phyloP scores from a whole-genome alignment of 148 eudicot genomes.

The Rhododendron kiyosumense region DNA sequence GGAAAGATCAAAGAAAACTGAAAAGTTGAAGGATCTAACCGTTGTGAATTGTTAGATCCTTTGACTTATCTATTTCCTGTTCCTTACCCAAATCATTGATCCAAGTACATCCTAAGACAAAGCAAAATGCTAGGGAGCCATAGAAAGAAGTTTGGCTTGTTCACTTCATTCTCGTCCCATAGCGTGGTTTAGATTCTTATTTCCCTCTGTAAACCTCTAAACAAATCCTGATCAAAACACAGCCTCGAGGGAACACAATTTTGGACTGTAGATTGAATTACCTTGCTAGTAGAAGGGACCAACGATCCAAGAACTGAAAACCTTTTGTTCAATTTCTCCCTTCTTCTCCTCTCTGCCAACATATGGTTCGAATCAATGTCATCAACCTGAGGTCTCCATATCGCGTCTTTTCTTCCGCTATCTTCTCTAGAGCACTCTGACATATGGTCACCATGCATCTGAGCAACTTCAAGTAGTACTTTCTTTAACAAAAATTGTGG shows the following conservation, averaged over 20 bases:
- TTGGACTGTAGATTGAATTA: conserved; percentile 11
- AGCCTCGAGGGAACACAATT: neutral
- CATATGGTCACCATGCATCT: conserved; percentile 30
- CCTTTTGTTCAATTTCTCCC: conserved; percentile 50
- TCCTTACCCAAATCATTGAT: neutral
- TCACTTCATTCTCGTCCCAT: neutral
- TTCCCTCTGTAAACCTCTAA: neutral
- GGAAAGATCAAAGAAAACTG: neutral
- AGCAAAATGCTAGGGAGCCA: neutral
- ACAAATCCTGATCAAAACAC: neutral
- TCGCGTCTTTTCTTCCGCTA: conserved; percentile 8
- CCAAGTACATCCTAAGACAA: neutral
- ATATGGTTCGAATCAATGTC: conserved; percentile 36
- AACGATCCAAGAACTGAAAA: conserved; percentile 53
- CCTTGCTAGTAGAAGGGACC: conserved; percentile 66
- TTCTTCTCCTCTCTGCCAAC: conserved; percentile 51
- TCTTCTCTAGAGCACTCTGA: conserved; percentile 24
- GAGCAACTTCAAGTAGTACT: conserved; percentile 55
- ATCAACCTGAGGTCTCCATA: conserved; percentile 24
- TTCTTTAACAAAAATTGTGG: conserved; percentile 62
- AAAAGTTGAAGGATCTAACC: neutral
- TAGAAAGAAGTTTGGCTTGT: neutral
- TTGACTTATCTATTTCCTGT: neutral
- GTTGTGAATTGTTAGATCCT: neutral
- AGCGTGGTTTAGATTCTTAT: neutral